These are phyloP conservation scores for Jacaranda mimosifolia DNA, from an alignment of 257 asterid genomes.

Conservation along the genomic window DNA sequence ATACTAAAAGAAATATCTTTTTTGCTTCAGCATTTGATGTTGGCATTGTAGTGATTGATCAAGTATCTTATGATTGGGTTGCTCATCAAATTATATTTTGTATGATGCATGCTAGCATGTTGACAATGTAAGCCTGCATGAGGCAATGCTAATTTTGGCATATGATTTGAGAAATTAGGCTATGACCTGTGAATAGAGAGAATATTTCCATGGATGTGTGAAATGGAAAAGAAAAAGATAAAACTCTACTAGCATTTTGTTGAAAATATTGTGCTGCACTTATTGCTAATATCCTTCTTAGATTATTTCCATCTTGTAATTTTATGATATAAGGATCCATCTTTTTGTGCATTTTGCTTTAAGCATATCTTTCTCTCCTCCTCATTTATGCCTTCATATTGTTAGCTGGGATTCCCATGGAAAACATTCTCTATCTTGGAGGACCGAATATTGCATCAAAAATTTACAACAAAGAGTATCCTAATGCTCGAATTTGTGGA, in stretches of 20 bases:
- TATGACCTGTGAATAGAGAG: too few relatives aligned
- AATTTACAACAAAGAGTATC: constrained; percentile 88
- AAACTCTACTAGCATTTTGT: too few relatives aligned
- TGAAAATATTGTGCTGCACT: background rate
- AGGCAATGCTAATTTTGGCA: too few relatives aligned
- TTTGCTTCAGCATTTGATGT: background rate
- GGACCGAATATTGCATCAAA: constrained; percentile 96
- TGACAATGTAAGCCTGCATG: too few relatives aligned
- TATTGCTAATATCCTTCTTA: background rate
- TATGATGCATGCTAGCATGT: too few relatives aligned
- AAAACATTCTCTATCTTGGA: constrained; percentile 89
- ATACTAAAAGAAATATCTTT: background rate
- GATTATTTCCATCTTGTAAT: constrained; percentile 5
- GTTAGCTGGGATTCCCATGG: constrained; percentile 81
- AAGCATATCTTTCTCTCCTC: constrained; percentile 19
- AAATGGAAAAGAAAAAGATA: too few relatives aligned
- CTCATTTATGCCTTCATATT: constrained; percentile 33
- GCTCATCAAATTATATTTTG: too few relatives aligned
- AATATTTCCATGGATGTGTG: too few relatives aligned
- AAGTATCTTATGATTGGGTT: too few relatives aligned
- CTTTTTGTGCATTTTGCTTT: constrained; percentile 25
- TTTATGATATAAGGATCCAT: background rate
- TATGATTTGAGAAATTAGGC: too few relatives aligned
- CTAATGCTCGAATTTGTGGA: constrained; percentile 93
- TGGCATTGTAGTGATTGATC: background rate